Conservation (phyloP, 345 rosid species). For the Populus nigra region DNA sequence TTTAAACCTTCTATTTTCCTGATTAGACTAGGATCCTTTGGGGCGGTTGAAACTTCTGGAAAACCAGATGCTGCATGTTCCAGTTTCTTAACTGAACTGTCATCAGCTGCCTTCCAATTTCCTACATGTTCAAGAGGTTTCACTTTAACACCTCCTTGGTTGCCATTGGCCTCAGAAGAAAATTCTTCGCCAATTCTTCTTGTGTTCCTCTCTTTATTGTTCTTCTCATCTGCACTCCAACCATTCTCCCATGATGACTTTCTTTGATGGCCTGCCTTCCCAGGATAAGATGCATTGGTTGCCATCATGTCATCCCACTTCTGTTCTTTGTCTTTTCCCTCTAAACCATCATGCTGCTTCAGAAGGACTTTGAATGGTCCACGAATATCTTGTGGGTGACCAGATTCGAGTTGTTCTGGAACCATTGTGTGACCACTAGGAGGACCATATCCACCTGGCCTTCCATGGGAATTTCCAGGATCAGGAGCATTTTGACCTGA, state of each 20-base stretch:
- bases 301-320: conserved; percentile 44
- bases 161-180: conserved; percentile 28
- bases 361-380: conserved; percentile 69
- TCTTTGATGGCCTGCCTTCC: conserved; percentile 39
- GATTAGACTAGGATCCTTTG: conserved; percentile 64
- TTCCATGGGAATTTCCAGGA: conserved; percentile 40
- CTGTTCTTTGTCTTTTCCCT: conserved; percentile 47
- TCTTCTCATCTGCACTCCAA: conserved; percentile 39
- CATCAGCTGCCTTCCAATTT: conserved; percentile 34
- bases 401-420: conserved; percentile 52
- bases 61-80: conserved; percentile 15
- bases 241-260: conserved; percentile 46
- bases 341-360: conserved; percentile 72
- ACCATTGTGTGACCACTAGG: conserved; percentile 38
- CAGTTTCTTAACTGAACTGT: conserved; percentile 26
- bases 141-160: conserved; percentile 30
- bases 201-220: conserved; percentile 33
- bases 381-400: conserved; percentile 52
- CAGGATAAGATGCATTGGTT: conserved; percentile 31
- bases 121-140: conserved; percentile 34
- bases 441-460: conserved; percentile 61
- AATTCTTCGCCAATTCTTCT: conserved; percentile 36
- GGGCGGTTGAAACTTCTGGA: conserved; percentile 29
- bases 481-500: conserved; percentile 56
- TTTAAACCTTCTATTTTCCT: conserved; percentile 88